phyloP scores from a whole-genome alignment of 495 filamentous ascomycete species.

The Penicillium coffeae region DNA sequence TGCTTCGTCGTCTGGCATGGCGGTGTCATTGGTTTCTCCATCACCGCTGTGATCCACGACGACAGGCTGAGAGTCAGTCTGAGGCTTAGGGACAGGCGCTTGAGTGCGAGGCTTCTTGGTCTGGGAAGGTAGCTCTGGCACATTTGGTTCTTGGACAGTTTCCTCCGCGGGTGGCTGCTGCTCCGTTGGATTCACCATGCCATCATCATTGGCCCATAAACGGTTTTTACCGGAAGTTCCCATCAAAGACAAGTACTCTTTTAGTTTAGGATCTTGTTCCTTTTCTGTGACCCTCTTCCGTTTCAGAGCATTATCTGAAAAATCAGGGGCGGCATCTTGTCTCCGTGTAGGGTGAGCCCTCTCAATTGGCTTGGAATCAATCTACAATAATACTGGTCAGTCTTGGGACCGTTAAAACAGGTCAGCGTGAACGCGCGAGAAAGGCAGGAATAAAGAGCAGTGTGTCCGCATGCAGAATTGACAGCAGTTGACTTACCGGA shows the following conservation, averaged over 20 bases:
- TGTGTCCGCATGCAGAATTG: constrained; percentile 4
- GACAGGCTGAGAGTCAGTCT: constrained; percentile 20
- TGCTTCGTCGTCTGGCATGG: constrained; percentile 17
- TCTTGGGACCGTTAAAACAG: constrained; percentile 44
- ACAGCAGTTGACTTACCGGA: constrained; percentile 55
- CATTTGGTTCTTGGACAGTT: constrained; percentile 20
- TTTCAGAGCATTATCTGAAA: constrained; percentile 42
- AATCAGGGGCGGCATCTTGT: constrained; percentile 25
- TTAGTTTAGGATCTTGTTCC: constrained; percentile 68
- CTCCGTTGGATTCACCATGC: constrained; percentile 27
- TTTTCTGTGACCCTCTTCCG: constrained; percentile 51
- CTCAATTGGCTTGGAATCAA: constrained; percentile 36
- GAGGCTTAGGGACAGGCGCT: constrained; percentile 6
- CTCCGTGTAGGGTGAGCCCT: constrained; percentile 31
- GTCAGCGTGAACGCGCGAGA: constrained; percentile 40
- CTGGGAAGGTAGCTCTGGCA: constrained; percentile 38
- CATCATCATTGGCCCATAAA: constrained; percentile 60
- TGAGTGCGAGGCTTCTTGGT: constrained; percentile 40
- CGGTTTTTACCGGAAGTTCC: constrained; percentile 64
- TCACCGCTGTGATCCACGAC: constrained; percentile 19
- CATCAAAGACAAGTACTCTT: constrained; percentile 86
- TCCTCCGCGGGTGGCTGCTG: constrained; percentile 12
- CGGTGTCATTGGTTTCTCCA: constrained; percentile 15
- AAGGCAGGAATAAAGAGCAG: constrained; percentile 14
- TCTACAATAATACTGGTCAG: constrained; percentile 41